A percentile compares a stretch with the other conserved stretches of the same genome.
phyloP scores from a whole-genome alignment of 129 eudicot species.

The Escallonia herrerae region DNA sequence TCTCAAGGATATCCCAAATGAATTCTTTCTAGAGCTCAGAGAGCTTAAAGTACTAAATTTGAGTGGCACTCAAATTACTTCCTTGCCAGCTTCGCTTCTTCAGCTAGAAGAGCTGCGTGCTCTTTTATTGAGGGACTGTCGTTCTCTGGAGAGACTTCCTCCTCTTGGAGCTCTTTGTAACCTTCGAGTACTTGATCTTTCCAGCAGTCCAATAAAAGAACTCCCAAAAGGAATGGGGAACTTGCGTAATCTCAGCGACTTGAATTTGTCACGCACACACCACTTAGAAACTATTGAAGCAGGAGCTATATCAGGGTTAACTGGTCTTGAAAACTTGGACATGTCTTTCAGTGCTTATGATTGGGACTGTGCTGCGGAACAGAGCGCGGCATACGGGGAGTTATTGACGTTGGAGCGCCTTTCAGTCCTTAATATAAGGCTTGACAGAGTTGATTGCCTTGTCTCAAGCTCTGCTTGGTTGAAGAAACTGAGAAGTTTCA shows the following conservation, averaged over 20 bases:
- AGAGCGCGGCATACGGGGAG: constrained; percentile 18
- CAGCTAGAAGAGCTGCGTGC: constrained; percentile 22
- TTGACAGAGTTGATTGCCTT: constrained; percentile 18
- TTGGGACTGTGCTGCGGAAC: constrained; percentile 9
- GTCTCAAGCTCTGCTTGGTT: constrained; percentile 20
- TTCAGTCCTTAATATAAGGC: constrained; percentile 17
- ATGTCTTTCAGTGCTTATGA: constrained; percentile 30
- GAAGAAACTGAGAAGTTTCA: constrained; percentile 19
- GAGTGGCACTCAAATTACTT: constrained; percentile 21
- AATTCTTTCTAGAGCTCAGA: constrained; percentile 17
- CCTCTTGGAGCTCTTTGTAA: constrained; percentile 16
- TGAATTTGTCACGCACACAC: constrained; percentile 20
- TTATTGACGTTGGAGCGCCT: constrained; percentile 16
- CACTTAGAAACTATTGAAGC: constrained; percentile 14
- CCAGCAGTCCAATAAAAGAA: constrained; percentile 13
- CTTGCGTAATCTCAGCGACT: constrained; percentile 22
- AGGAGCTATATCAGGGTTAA: constrained; percentile 25
- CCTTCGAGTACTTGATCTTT: constrained; percentile 27
- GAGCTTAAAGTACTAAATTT: constrained; percentile 27
- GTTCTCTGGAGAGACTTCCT: constrained; percentile 20
- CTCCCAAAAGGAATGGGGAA: constrained; percentile 21
- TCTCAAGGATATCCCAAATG: constrained; percentile 19
- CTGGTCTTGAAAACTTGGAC: constrained; percentile 21
- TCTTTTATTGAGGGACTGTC: constrained; percentile 21
- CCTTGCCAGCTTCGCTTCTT: constrained; percentile 23